A percentile compares a stretch with the other conserved stretches of the same genome.
Evolutionary conservation across 1,139 yeast species (phyloP).

Genomic region (Arxiozyma slooffiae): DNA sequence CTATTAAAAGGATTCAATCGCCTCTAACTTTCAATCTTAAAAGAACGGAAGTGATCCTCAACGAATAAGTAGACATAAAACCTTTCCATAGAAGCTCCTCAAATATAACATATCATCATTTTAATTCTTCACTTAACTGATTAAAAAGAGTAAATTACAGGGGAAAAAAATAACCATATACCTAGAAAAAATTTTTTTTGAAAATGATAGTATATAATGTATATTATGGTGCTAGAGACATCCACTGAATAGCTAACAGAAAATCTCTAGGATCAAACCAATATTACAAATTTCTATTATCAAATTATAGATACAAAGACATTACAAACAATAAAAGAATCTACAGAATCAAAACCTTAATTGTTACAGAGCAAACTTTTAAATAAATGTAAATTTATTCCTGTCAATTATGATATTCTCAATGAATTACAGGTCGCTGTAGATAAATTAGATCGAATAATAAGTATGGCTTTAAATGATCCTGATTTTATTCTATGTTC

Average conservation of each 20-base stretch:
- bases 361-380: not conserved
- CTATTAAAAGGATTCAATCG: not conserved
- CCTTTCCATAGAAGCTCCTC: not conserved
- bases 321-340: conserved; percentile 8
- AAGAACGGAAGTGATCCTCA: not conserved
- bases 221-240: conserved; percentile 27
- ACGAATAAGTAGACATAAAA: too few species aligned
- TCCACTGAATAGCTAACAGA: conserved; percentile 21
- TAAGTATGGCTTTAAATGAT: conserved; percentile 27
- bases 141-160: not conserved
- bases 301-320: conserved; percentile 21
- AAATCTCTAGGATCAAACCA: conserved; percentile 26
- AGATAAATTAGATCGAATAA: conserved; percentile 38
- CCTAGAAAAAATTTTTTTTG: too few species aligned
- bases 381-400: conserved; percentile 1
- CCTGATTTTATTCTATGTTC: conserved; percentile 60
- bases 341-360: conserved; percentile 5
- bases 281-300: conserved; percentile 16
- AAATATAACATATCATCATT: not conserved
- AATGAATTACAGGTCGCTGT: conserved; percentile 52
- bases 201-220: conserved; percentile 12
- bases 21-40: not conserved
- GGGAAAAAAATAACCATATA: not conserved
- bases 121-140: not conserved
- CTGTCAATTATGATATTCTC: conserved; percentile 26